Percentiles rank a stretch among this genome's conserved stretches.
Conservation (phyloP, 768 basidiomycete genomes). For the Termitomyces sp. region DNA sequence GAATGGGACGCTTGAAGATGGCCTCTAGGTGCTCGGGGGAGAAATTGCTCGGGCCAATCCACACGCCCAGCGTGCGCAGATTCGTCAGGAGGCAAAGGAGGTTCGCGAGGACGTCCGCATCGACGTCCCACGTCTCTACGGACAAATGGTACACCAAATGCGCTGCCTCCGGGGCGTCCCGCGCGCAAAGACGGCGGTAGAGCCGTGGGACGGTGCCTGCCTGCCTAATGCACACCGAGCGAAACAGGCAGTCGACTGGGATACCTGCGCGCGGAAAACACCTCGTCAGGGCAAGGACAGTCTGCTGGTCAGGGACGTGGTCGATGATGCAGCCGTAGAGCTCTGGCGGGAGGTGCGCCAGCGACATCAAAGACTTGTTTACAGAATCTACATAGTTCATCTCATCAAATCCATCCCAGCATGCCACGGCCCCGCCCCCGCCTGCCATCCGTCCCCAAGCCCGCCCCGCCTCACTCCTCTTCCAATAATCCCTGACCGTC, state of each 20-base stretch:
- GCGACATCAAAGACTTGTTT: too few relatives aligned
- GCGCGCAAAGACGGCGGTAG: constrained; percentile 46
- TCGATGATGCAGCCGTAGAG: constrained; percentile 14
- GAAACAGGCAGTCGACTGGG: constrained; percentile 52
- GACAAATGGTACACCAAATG: constrained; percentile 43
- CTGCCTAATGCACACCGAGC: constrained; percentile 43
- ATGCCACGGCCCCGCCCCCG: constrained; percentile 4
- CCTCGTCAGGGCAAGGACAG: constrained; percentile 52
- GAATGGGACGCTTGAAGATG: constrained; percentile 44
- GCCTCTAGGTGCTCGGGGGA: constrained; percentile 78
- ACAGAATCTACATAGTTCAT: too few relatives aligned
- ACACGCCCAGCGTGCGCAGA: constrained; percentile 47
- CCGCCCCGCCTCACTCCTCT: constrained; percentile 26
- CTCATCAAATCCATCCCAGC: constrained; percentile 4
- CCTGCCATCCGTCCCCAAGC: constrained; percentile 5
- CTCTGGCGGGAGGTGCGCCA: constrained; percentile 5
- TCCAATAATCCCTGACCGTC: constrained; percentile 58
- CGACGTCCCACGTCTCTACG: constrained; percentile 61
- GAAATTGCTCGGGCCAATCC: constrained; percentile 72
- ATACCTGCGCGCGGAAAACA: constrained; percentile 60
- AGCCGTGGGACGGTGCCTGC: constrained; percentile 50
- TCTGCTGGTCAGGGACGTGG: constrained; percentile 27
- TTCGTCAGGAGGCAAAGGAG: constrained; percentile 53
- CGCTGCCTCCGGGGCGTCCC: constrained; percentile 16
- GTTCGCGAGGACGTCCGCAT: constrained; percentile 72